Percentiles rank a stretch among this genome's conserved stretches.
Evolutionary conservation across 2,329 filamentous ascomycete genomes (phyloP).

Genomic region (Helicocarpus griseus): DNA sequence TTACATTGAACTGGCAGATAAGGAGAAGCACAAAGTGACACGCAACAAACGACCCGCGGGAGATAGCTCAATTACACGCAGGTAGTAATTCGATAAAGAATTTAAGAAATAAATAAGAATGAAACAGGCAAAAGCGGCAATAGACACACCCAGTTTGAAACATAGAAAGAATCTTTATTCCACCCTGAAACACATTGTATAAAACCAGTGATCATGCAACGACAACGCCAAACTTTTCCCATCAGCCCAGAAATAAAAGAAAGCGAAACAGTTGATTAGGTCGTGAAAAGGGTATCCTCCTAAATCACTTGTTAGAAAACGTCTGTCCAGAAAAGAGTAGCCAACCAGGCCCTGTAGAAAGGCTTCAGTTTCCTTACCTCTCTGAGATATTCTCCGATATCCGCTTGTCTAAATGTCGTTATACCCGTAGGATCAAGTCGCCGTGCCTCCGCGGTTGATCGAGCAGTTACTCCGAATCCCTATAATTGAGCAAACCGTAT

Average conservation of each 20-base stretch:
- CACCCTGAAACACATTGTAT: background rate
- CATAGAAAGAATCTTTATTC: background rate
- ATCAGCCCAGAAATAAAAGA: background rate
- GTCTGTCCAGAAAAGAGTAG: background rate
- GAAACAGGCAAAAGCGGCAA: background rate
- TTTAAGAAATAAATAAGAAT: too few species aligned
- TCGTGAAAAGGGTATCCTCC: slow-evolving; percentile 56
- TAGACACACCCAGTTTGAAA: background rate
- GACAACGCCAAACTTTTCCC: background rate
- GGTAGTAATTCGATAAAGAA: too few species aligned
- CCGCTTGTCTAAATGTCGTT: slow-evolving; percentile 81
- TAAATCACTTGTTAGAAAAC: slow-evolving; percentile 15
- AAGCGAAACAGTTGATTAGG: slow-evolving; percentile 15
- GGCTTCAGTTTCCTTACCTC: slow-evolving; percentile 41
- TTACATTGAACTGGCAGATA: too few species aligned
- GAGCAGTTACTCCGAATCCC: slow-evolving; percentile 86
- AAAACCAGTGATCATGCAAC: background rate
- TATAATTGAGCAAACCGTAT: slow-evolving; percentile 29
- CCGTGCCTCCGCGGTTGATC: slow-evolving; percentile 72
- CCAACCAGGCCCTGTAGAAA: background rate
- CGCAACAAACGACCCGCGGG: too few species aligned
- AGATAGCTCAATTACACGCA: too few species aligned
- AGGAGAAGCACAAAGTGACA: too few species aligned
- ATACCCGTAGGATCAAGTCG: slow-evolving; percentile 84
- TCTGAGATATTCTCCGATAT: slow-evolving; percentile 88